Evolutionary conservation across 345 rosid species (phyloP).

Genomic region (Bretschneidera sinensis): DNA sequence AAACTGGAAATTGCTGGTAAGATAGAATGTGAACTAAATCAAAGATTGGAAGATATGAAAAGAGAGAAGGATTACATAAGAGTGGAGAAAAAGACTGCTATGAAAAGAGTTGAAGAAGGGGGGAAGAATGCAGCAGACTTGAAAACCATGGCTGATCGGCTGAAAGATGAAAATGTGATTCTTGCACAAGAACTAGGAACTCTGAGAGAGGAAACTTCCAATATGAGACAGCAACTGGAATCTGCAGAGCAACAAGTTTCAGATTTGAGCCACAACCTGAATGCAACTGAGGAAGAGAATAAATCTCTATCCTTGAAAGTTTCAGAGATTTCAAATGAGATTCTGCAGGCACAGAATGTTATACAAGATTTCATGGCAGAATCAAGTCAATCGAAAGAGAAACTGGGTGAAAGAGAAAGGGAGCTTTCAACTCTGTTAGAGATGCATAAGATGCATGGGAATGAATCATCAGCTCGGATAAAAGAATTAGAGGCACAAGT

Average conservation of each 20-base stretch:
- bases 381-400: conserved; percentile 35
- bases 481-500: conserved; percentile 46
- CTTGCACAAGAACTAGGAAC: conserved; percentile 42
- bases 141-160: conserved; percentile 31
- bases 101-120: conserved; percentile 40
- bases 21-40: conserved; percentile 41
- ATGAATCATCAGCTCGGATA: conserved; percentile 48
- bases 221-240: conserved; percentile 41
- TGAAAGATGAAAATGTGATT: conserved; percentile 35
- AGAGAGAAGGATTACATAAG: conserved; percentile 36
- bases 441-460: conserved; percentile 38
- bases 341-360: conserved; percentile 32
- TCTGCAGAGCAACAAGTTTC: conserved; percentile 42
- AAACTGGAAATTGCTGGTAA: conserved; percentile 39
- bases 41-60: conserved; percentile 37
- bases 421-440: conserved; percentile 35
- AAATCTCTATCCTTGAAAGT: conserved; percentile 43
- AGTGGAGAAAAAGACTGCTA: conserved; percentile 37
- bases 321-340: conserved; percentile 38
- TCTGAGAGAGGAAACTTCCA: conserved; percentile 33
- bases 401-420: conserved; percentile 35
- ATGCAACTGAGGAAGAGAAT: conserved; percentile 44
- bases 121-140: conserved; percentile 41
- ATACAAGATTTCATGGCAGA: conserved; percentile 28
- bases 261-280: conserved; percentile 32